Base-by-base conservation (phyloP, 768 basidiomycete species). In the Exsudoporus frostii region DNA sequence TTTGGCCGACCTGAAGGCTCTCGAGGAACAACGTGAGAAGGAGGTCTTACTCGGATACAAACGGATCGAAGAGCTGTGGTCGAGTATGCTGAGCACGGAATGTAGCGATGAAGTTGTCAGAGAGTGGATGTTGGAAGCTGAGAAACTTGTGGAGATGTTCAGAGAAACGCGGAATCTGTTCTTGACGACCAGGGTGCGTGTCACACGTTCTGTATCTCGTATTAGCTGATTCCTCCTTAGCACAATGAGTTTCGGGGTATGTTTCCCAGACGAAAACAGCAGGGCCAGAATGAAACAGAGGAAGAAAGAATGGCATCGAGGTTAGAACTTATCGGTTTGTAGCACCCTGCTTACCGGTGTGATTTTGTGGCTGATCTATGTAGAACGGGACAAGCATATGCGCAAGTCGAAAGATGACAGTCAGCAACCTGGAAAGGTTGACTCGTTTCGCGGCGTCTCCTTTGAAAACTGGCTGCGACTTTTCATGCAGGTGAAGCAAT, bases 91-190 rank as follows among this genome's bases (percentile, higher is more conserved):
- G 37, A 67, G 64, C 15, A 64, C 57, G 2, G 66, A 62, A 5
- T 76, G 76, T 4, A 74, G 79, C 29, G 70, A 72, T 3, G 79
- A 80, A 11, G 80, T 83, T 4, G 74, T 81, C 54, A 76, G 80
- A 47, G 81, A 86, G 60, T 98, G 94, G 88, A 71, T 96, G 56
- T 64, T 85, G 27, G 85, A 91, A 60, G 91, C 92, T 1, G 90
- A 92, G 64, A 87, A 83, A 60, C 74, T 99, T 42, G 80, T 97
- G 4, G 94, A 97, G 55, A 85, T 82, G 67, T 98, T 94, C 72
- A 76, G 96, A 48, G 87, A 93, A 73, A 94, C 94, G 1, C 79
- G 86, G 55, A 82, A 85, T 55, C 66, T 98, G 57, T 99, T 96
- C 65, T 77, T 87, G 60, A 84, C 86, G 3, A 85, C 85, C 27